Evolutionary conservation across 163 green algal genomes (phyloP).

Genomic region (Scenedesmus sp.): DNA sequence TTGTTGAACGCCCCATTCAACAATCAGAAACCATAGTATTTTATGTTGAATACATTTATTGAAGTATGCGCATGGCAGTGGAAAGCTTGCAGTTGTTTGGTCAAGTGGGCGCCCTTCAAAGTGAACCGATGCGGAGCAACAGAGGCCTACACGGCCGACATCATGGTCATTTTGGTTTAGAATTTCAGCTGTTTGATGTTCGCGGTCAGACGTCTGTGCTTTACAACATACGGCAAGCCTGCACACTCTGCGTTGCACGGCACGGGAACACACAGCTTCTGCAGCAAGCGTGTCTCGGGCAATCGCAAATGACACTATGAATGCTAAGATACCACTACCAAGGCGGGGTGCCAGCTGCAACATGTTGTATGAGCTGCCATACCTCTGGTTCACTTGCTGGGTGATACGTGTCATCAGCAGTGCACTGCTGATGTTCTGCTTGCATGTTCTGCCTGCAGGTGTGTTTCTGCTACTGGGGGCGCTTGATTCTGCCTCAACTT

Average conservation of each 20-base stretch:
- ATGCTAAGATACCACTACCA: neutral
- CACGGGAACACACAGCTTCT: neutral
- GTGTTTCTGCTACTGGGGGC: neutral
- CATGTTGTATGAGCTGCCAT: neutral
- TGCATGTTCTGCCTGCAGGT: neutral
- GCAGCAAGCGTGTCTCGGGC: neutral
- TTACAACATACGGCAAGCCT: neutral
- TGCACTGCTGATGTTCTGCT: neutral
- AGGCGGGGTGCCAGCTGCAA: neutral
- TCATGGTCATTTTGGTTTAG: neutral
- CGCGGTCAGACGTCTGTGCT: neutral
- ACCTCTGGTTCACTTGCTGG: neutral
- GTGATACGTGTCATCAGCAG: neutral
- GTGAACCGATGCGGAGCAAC: too few relatives aligned
- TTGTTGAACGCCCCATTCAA: neutral
- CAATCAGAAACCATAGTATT: too few relatives aligned
- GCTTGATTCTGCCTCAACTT: neutral
- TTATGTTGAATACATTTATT: too few relatives aligned
- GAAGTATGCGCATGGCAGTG: too few relatives aligned
- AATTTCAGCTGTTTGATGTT: too few relatives aligned
- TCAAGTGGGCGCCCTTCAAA: too few relatives aligned
- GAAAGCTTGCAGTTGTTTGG: too few relatives aligned
- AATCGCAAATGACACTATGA: neutral
- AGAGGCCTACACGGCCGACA: too few relatives aligned
- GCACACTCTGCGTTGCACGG: neutral